A percentile compares a stretch with the other conserved stretches of the same genome.
Conservation (phyloP, 345 rosid species). For the Cardamine resedifolia region DNA sequence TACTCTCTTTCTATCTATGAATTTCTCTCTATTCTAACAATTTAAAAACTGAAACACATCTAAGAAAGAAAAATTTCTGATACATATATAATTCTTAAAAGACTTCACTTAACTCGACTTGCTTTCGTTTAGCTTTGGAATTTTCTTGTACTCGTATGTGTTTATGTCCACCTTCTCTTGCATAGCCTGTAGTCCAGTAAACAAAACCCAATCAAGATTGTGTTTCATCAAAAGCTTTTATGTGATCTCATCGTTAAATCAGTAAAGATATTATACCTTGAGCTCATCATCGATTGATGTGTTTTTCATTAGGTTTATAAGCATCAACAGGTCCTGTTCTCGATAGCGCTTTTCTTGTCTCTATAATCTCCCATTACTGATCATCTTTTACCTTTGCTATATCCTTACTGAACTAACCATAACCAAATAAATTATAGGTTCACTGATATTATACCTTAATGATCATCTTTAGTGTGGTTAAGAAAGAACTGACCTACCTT, state of each 20-base stretch:
- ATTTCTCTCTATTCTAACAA: no score
- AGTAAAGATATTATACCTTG: slow-evolving; percentile 46
- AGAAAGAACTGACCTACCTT: slow-evolving; percentile 70
- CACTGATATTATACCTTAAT: no score
- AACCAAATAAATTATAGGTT: slow-evolving; percentile 20
- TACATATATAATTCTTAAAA: slow-evolving; percentile 9
- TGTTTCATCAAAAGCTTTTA: background rate
- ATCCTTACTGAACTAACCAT: slow-evolving; percentile 72
- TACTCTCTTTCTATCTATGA: no score
- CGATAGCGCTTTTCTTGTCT: slow-evolving; percentile 74
- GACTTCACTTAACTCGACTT: slow-evolving; percentile 33
- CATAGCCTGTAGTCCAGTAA: slow-evolving; percentile 63
- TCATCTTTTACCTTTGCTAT: slow-evolving; percentile 84
- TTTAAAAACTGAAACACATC: slow-evolving; percentile 21
- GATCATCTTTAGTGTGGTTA: background rate
- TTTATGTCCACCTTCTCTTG: slow-evolving; percentile 76
- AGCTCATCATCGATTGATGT: slow-evolving; percentile 81
- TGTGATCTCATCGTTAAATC: background rate
- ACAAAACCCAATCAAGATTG: background rate
- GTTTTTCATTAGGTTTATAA: slow-evolving; percentile 76
- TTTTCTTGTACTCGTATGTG: slow-evolving; percentile 76
- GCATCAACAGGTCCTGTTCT: slow-evolving; percentile 75
- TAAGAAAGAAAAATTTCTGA: background rate
- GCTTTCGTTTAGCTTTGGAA: slow-evolving; percentile 75
- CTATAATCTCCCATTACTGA: slow-evolving; percentile 86